Percentiles rank a stretch among this genome's conserved stretches.
Evolutionary conservation across 2,329 filamentous ascomycete genomes (phyloP).

Genomic region (Clonostachys rosea): DNA sequence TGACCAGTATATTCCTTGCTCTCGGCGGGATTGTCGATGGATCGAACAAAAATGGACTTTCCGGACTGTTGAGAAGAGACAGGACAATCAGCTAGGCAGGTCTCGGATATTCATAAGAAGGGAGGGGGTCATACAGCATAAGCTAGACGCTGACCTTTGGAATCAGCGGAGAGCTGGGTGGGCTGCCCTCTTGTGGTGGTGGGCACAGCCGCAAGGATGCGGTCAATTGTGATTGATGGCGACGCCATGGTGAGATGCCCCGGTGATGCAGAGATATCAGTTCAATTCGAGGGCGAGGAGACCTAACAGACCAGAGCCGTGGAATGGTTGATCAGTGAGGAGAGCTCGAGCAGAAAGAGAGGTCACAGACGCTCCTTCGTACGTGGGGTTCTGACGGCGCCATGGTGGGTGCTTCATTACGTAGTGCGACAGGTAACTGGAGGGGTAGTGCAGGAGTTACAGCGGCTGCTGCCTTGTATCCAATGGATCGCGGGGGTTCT

Average conservation of each 20-base stretch:
- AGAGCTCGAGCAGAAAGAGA: too few relatives aligned
- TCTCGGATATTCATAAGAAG: neutral
- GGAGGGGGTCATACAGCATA: slow-evolving; percentile 67
- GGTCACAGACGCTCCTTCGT: too few relatives aligned
- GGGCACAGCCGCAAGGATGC: slow-evolving; percentile 81
- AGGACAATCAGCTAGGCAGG: neutral
- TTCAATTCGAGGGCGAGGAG: too few relatives aligned
- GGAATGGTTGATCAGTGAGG: too few relatives aligned
- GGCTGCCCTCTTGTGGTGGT: slow-evolving; percentile 80
- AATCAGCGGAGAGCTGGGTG: slow-evolving; percentile 81
- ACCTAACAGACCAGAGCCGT: too few relatives aligned
- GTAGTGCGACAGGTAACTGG: too few relatives aligned
- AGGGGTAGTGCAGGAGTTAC: too few relatives aligned
- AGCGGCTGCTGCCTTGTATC: too few relatives aligned
- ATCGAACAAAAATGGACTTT: slow-evolving; percentile 94
- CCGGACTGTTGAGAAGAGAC: slow-evolving; percentile 59
- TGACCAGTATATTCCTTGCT: slow-evolving; percentile 91
- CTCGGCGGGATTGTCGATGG: slow-evolving; percentile 81
- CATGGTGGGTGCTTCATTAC: too few relatives aligned
- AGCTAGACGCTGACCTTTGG: slow-evolving; percentile 85
- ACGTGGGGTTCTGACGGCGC: too few relatives aligned
- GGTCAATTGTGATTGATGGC: slow-evolving; percentile 50
- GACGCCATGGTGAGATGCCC: slow-evolving; percentile 19
- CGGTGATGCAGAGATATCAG: too few relatives aligned
- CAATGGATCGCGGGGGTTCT: too few relatives aligned